Percentiles rank a stretch among this genome's conserved stretches.
These are phyloP conservation scores for Zopfia rhizophila DNA, from an alignment of 2,329 filamentous ascomycete genomes.

Conservation along the genomic window DNA sequence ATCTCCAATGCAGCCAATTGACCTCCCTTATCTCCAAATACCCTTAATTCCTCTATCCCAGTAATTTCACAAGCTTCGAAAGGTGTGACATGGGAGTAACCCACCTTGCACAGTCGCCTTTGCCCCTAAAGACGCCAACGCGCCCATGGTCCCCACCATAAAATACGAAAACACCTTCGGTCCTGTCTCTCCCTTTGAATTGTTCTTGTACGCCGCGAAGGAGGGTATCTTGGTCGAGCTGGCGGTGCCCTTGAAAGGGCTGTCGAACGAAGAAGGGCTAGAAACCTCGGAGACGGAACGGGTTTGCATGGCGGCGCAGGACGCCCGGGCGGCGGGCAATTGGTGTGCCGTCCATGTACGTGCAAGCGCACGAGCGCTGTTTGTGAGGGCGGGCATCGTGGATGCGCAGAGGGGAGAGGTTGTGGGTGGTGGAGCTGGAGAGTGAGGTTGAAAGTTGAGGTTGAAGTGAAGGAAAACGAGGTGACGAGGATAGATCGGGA, in stretches of 20 bases:
- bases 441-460: conserved; percentile 32
- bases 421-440: conserved; percentile 33
- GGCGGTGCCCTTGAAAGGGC: conserved; percentile 65
- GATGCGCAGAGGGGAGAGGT: conserved; percentile 35
- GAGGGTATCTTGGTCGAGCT: conserved; percentile 78
- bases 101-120: conserved; percentile 98
- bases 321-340: conserved; percentile 58
- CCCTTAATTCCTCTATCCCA: conserved; percentile 8
- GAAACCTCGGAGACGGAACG: conserved; percentile 52
- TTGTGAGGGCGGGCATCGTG: conserved; percentile 62
- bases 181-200: conserved; percentile 68
- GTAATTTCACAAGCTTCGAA: conserved; percentile 17
- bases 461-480: conserved; percentile 19
- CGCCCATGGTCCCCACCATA: conserved; percentile 96
- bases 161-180: conserved; percentile 97
- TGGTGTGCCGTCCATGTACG: conserved; percentile 59
- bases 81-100: conserved; percentile 42
- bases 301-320: conserved; percentile 57
- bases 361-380: conserved; percentile 58
- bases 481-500: conserved; percentile 22
- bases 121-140: conserved; percentile 89
- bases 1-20: conserved; percentile 47
- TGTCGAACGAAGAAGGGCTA: conserved; percentile 58
- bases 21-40: conserved; percentile 16
- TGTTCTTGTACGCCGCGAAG: conserved; percentile 88